Evolutionary conservation across 345 rosid species (phyloP).

Genomic region (Microthlaspi erraticum): DNA sequence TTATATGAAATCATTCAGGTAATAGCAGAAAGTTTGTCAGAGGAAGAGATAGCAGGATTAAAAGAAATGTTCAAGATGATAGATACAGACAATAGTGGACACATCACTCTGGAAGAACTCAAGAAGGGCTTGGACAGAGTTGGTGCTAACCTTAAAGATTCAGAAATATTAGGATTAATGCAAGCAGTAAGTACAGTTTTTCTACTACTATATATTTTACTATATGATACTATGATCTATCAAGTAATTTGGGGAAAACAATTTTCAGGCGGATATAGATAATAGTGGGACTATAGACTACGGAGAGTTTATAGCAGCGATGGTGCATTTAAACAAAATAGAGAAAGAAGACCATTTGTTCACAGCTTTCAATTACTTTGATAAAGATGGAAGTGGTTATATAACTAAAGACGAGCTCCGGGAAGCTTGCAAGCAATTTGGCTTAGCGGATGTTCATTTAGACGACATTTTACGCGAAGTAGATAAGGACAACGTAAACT

Average conservation of each 20-base stretch:
- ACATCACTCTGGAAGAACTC: slow-evolving; percentile 87
- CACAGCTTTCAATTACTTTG: slow-evolving; percentile 88
- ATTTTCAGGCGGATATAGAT: slow-evolving; percentile 82
- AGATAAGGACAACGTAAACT: slow-evolving; percentile 78
- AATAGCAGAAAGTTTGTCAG: slow-evolving; percentile 88
- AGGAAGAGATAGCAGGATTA: slow-evolving; percentile 89
- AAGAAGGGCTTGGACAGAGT: slow-evolving; percentile 80
- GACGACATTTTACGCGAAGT: slow-evolving; percentile 79
- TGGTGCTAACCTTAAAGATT: slow-evolving; percentile 76
- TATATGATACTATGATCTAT: neutral
- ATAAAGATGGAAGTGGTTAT: slow-evolving; percentile 92
- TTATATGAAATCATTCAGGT: slow-evolving; percentile 55
- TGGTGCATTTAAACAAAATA: slow-evolving; percentile 89
- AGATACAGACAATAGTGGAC: slow-evolving; percentile 84
- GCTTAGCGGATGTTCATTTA: slow-evolving; percentile 62
- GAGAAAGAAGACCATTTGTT: slow-evolving; percentile 82
- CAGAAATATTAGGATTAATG: slow-evolving; percentile 75
- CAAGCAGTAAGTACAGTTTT: slow-evolving; percentile 60
- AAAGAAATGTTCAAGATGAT: slow-evolving; percentile 96
- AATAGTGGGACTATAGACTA: slow-evolving; percentile 93
- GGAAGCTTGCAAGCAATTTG: slow-evolving; percentile 79
- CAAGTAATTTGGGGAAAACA: neutral
- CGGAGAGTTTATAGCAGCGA: slow-evolving; percentile 89
- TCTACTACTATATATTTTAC: neutral
- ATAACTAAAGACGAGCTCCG: slow-evolving; percentile 90